These are phyloP conservation scores for Keithomyces neogunnii DNA, from an alignment of 2,329 filamentous ascomycete genomes.

Conservation along the genomic window DNA sequence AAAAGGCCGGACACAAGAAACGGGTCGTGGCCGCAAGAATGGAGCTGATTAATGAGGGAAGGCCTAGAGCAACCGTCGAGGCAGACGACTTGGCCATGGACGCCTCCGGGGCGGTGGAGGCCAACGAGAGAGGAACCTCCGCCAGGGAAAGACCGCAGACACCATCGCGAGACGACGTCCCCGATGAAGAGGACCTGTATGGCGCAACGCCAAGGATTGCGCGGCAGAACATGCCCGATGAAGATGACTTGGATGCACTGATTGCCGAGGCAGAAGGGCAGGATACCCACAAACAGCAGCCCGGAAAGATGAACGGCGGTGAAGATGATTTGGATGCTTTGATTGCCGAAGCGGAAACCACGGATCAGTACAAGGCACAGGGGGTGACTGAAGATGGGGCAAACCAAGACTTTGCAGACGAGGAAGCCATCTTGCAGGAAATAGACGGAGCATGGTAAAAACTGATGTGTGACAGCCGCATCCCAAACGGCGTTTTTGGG, in stretches of 20 bases:
- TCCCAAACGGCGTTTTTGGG: neutral
- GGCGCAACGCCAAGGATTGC: conserved; percentile 36
- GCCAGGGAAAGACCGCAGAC: conserved; percentile 21
- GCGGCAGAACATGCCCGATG: conserved; percentile 25
- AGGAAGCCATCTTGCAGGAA: conserved; percentile 60
- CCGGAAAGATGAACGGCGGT: neutral
- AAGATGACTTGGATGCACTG: conserved; percentile 44
- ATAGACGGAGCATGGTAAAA: conserved; percentile 43
- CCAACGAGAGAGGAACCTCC: conserved; percentile 17
- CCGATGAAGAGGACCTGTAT: conserved; percentile 46
- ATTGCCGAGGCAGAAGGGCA: conserved; percentile 39
- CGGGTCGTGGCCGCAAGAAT: conserved; percentile 64
- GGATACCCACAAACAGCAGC: neutral
- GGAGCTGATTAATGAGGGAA: conserved; percentile 77
- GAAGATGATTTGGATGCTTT: conserved; percentile 37
- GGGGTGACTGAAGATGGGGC: conserved; percentile 5
- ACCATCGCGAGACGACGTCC: conserved; percentile 13
- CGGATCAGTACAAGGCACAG: conserved; percentile 8
- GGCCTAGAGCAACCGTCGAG: conserved; percentile 36
- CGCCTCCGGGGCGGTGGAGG: conserved; percentile 11
- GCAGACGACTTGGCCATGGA: conserved; percentile 21
- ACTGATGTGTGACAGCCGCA: neutral
- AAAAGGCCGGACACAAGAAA: conserved; percentile 86
- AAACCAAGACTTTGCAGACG: conserved; percentile 44
- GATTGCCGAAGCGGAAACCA: conserved; percentile 39